phyloP scores from a whole-genome alignment of 768 basidiomycete species.

The Hypholoma fasciculare region DNA sequence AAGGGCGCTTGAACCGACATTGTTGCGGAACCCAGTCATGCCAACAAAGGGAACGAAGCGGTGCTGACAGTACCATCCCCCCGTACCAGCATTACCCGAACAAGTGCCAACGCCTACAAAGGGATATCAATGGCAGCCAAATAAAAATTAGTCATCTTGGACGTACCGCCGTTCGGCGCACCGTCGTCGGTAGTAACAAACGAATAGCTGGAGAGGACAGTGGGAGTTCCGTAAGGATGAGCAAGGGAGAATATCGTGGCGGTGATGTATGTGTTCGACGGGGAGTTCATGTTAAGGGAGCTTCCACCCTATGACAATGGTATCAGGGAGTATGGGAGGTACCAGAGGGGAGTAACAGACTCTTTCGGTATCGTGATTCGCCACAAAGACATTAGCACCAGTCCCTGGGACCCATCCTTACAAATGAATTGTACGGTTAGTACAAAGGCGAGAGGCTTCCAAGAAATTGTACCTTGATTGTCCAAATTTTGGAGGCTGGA shows the following conservation, averaged over 20 bases:
- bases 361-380: conserved; percentile 72
- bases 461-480: conserved; percentile 35
- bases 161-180: conserved; percentile 56
- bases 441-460: neutral
- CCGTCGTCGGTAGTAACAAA: conserved; percentile 54
- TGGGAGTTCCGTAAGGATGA: conserved; percentile 66
- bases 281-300: conserved; percentile 59
- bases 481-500: conserved; percentile 53
- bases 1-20: conserved; percentile 50
- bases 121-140: neutral
- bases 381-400: conserved; percentile 62
- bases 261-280: conserved; percentile 63
- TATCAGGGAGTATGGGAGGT: neutral
- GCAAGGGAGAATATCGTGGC: conserved; percentile 67
- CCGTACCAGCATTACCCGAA: conserved; percentile 45
- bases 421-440: neutral
- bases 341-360: conserved; percentile 23
- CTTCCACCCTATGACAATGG: conserved; percentile 39
- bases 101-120: conserved; percentile 49
- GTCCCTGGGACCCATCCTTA: conserved; percentile 58
- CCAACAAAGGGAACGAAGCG: conserved; percentile 57
- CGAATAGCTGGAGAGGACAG: conserved; percentile 60
- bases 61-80: conserved; percentile 71
- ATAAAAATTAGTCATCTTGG: too few relatives aligned
- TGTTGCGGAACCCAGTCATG: conserved; percentile 66